Percentiles rank a stretch among this genome's conserved stretches.
Evolutionary conservation across 805 yeast genomes (phyloP).

Genomic region (Metahyphopichia silvanorum): DNA sequence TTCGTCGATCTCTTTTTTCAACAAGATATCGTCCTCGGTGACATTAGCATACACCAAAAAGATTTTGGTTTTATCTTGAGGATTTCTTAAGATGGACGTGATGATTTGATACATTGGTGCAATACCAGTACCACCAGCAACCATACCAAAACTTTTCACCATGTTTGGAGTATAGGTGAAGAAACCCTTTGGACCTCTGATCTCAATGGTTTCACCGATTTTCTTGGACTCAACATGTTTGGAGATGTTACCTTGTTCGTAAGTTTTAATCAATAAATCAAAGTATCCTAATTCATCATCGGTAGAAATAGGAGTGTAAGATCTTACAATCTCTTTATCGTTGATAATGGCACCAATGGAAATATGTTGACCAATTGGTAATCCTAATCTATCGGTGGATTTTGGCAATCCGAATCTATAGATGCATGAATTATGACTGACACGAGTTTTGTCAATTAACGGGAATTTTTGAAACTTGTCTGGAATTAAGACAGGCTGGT

Average conservation of each 20-base stretch:
- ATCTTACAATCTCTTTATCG: slow-evolving; percentile 78
- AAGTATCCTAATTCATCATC: slow-evolving; percentile 79
- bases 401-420: slow-evolving; percentile 83
- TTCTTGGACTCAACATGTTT: slow-evolving; percentile 65
- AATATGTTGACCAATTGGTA: slow-evolving; percentile 94
- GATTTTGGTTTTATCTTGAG: slow-evolving; percentile 74
- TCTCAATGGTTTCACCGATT: slow-evolving; percentile 74
- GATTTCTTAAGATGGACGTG: slow-evolving; percentile 73
- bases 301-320: slow-evolving; percentile 86
- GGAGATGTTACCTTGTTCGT: slow-evolving; percentile 83
- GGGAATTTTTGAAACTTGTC: slow-evolving; percentile 77
- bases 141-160: slow-evolving; percentile 75
- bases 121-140: slow-evolving; percentile 96
- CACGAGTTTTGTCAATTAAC: slow-evolving; percentile 67
- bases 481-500: slow-evolving; percentile 55
- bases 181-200: slow-evolving; percentile 89
- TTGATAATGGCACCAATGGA: slow-evolving; percentile 71
- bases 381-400: slow-evolving; percentile 70
- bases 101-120: slow-evolving; percentile 95
- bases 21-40: slow-evolving; percentile 72
- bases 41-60: slow-evolving; percentile 79
- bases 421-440: slow-evolving; percentile 78
- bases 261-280: slow-evolving; percentile 81
- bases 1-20: slow-evolving; percentile 74
- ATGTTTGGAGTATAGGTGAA: slow-evolving; percentile 80